Evolutionary conservation across 345 rosid genomes (phyloP), one percentile per base, ranked within the genome.

Genomic region (Trapa bicornis): DNA sequence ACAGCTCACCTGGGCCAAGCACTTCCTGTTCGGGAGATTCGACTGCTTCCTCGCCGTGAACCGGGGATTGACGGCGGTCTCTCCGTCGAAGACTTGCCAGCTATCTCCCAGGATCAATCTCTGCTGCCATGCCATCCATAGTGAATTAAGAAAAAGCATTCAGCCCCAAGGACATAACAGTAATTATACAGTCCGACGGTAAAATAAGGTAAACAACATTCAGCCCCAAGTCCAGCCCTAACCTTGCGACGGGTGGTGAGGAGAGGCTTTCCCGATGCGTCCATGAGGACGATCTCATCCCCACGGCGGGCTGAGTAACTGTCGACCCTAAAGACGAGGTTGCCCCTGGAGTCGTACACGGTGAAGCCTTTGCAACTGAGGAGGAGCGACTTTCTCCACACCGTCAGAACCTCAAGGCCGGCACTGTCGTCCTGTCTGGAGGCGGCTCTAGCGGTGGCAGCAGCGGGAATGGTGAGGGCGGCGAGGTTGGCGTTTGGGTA

Each of bases 351-450:
- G 66, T 91, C 92, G 64, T 70, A 91, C 67, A 91, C 99, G 1
- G 99, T 89, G 72, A 84, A 94, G n/a, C 99, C 99, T 9, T 86
- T 85, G 76, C 99, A 94, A 75, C 86, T 94, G 76, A 94, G 92
- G 32, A 94, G 85, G 71, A 94, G 80, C 0, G 99, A 94, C 73
- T 94, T 94, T 80, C 78, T 88, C 99, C 99, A 94, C 54, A 91
- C 97, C 14, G 97, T 94, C 1, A 89, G 72, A 12, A 73, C 80
- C 39, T 74, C 68, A 8, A 8, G 43, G 43, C 43, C 29, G 29
- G 29, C 7, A 0, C 43, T 41, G 43, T 41, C 7, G 43, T 41
- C 43, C 43, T 0, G 43, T 8, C 43, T 3, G 6, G 43, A 41
- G 43, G 43, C 4, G 43, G 43, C 7, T 2, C 7, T 41, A 8